Base-by-base conservation (phyloP, 1,284 basidiomycete genomes). In the Wolfiporia cocos region DNA sequence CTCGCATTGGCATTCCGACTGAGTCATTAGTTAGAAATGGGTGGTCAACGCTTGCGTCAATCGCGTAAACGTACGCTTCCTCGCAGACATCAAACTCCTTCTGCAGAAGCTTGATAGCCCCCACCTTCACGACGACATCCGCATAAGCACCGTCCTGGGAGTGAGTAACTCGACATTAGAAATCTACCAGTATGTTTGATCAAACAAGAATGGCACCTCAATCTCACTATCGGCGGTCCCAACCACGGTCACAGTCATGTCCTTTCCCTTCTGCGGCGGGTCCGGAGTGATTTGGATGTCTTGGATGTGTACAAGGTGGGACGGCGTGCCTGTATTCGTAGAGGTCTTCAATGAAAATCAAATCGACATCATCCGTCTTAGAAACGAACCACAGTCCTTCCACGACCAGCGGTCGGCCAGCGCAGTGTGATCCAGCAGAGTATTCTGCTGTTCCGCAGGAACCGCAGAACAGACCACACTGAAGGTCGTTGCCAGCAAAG, bases 61-160 rank as follows among this genome's bases (percentile, higher is more conserved):
- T 29, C 34, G 39, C n/a, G 14, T 12, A 17, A 39, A 80, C 91
- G 61, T 68, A 94, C 91, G 92, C 91, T 65, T 96, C 92, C 46
- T 93, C 76, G 59, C 93, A 96, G 37, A 95, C 65, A 54, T 96
- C 89, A 53, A 96, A 93, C 15, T 59, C 63, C 68, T 90, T 94
- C 36, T 74, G 67, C 17, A 96, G 65, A 9, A 96, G 61, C 69
- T 91, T 93, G 62, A 96, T 80, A 14, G 87, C 66, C 22, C 93
- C 93, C 30, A 96, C 72, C 64, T 95, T 96, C 47, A 96, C 92
- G 1, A 68, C 67, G 2, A 96, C 91, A 51, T 93, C 80, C 9
- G 86, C 92, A 55, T 79, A 87, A 23, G 93, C 87, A n/a, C 93
- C 93, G 7, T 92, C 84, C 92, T 95, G n/a, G 11, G n/a, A 14